These are phyloP conservation scores for Haplographium delicatum DNA, from an alignment of 495 filamentous ascomycete species.

Conservation along the genomic window DNA sequence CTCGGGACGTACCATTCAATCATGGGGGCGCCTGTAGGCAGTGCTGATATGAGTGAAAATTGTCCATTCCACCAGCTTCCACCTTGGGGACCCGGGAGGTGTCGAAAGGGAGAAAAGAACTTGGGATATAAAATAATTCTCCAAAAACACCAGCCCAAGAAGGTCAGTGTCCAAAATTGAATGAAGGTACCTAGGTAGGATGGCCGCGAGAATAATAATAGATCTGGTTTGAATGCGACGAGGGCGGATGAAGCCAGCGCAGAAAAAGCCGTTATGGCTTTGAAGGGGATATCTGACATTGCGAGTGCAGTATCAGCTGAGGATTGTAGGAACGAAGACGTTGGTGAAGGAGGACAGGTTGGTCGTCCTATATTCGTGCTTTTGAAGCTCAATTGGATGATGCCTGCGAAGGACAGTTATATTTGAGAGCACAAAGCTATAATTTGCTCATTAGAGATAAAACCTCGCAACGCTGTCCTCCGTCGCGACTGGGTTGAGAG, in stretches of 20 bases:
- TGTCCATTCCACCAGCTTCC: slow-evolving; percentile 47
- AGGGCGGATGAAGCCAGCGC: slow-evolving; percentile 10
- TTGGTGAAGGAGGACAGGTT: no score
- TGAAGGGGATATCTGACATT: slow-evolving; percentile 18
- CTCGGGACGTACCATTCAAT: slow-evolving; percentile 43
- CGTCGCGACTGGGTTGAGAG: background rate
- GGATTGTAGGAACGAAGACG: no score
- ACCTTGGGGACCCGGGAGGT: slow-evolving; percentile 54
- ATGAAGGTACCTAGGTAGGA: slow-evolving; percentile 24
- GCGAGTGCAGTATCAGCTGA: background rate
- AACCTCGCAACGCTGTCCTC: background rate
- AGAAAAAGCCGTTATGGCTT: slow-evolving; percentile 11
- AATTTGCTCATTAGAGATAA: no score
- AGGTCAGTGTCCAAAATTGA: slow-evolving; percentile 14
- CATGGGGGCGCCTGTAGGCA: slow-evolving; percentile 56
- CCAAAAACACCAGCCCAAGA: slow-evolving; percentile 37
- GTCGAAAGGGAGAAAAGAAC: slow-evolving; percentile 63
- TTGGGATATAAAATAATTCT: slow-evolving; percentile 61
- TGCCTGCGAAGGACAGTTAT: no score
- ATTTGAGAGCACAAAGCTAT: no score
- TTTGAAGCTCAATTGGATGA: no score
- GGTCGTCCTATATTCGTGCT: no score
- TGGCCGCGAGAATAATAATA: slow-evolving; percentile 18
- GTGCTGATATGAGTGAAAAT: slow-evolving; percentile 44
- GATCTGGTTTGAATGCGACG: slow-evolving; percentile 12